phyloP scores from a whole-genome alignment of 176 grass and related monocot species.

The Raddia guianensis region DNA sequence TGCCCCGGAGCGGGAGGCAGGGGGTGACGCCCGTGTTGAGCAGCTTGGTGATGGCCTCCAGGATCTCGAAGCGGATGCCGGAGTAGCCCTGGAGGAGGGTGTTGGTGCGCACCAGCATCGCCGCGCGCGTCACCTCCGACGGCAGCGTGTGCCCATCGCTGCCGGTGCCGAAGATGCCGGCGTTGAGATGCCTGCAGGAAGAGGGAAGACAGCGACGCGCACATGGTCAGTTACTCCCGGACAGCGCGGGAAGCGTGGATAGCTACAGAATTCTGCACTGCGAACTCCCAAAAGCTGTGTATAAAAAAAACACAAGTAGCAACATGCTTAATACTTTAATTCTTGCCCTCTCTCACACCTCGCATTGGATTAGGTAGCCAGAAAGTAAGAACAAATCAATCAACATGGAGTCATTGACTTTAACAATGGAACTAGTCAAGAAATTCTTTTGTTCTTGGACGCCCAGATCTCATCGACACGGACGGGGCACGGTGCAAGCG shows the following conservation, averaged over 20 bases:
- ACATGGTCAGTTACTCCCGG: conserved; percentile 34
- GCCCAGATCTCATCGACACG: background rate
- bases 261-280: conserved; percentile 4
- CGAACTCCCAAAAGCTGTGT: too few relatives aligned
- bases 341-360: background rate
- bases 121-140: conserved; percentile 55
- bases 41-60: conserved; percentile 72
- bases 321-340: background rate
- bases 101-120: conserved; percentile 89
- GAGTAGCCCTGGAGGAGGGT: conserved; percentile 88
- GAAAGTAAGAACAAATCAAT: background rate
- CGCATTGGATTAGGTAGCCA: background rate
- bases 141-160: conserved; percentile 63
- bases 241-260: background rate
- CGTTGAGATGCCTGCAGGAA: conserved; percentile 65
- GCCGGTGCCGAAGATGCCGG: conserved; percentile 74
- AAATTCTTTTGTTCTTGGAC: background rate
- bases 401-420: background rate
- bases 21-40: conserved; percentile 73
- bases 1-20: conserved; percentile 78
- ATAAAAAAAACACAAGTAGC: background rate
- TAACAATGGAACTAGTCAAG: background rate
- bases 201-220: background rate
- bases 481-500: background rate
- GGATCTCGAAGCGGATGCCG: conserved; percentile 86